Evolutionary conservation across 805 yeast genomes (phyloP), one percentile per base, ranked within the genome.

Genomic region (Kodamaea hsintzibuensis): DNA sequence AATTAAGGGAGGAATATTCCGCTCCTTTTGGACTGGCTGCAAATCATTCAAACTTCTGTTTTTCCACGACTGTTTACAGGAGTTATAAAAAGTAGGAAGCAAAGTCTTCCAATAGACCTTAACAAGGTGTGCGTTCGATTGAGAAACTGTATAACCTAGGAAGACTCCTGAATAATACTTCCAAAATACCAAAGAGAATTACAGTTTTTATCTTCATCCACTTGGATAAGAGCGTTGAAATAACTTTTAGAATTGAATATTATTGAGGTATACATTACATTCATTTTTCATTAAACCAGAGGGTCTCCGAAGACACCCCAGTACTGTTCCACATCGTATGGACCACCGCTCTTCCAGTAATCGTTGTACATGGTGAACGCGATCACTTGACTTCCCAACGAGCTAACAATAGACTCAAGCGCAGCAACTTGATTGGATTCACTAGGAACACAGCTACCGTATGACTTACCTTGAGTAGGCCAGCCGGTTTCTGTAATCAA

Each of bases 401-500:
- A 56, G 4, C 70, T 64, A 25, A 74, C 78, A 53, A 85, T 81
- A 54, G 83, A 71, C 57, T 78, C 65, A 47, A 85, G 62, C 10
- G 88, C 86, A 9, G 73, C 58, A 19, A 71, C 64, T 67, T 85
- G 89, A 72, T 84, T 81, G 3, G 60, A 67, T 33, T 59, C 59
- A 18, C 85, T 80, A 46, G 89, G 88, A 37, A 83, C 83, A 59
- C 85, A 83, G 47, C 59, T 56, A 54, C 85, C 85, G 60, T 74
- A 80, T 54, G 78, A 62, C 57, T 73, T 67, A 63, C 90, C 89
- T 61, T 75, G 62, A 13, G 86, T 78, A 62, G 89, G 90, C 90
- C 90, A 85, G 42, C 90, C 90, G 49, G 87, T 79, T 71, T 85
- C 90, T 53, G 84, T 76, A 58, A 84, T 76, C 57, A 84, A 68